Percentiles rank a stretch among this genome's conserved stretches.
Conservation (phyloP, 495 filamentous ascomycete genomes). For the Friedmanniomyces simplex region DNA sequence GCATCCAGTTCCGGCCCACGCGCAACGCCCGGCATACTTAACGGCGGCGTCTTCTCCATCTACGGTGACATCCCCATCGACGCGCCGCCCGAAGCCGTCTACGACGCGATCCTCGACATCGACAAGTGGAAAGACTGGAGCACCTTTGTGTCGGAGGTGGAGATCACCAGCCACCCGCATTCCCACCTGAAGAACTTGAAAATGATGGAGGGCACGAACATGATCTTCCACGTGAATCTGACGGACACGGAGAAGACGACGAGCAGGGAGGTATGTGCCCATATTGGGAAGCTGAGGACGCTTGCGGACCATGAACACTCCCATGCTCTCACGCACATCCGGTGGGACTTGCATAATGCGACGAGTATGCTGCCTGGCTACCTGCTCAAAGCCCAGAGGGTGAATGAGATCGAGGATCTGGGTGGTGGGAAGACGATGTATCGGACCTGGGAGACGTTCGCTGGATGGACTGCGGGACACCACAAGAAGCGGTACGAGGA, state of each 20-base stretch:
- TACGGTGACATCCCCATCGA: slow-evolving; percentile 14
- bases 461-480: slow-evolving; percentile 9
- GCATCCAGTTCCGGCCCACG: slow-evolving; percentile 9
- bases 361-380: slow-evolving; percentile 3
- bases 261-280: slow-evolving; percentile 1
- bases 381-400: slow-evolving; percentile 8
- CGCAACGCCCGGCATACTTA: slow-evolving; percentile 4
- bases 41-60: slow-evolving; percentile 19
- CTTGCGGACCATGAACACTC: background rate
- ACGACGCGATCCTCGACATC: slow-evolving; percentile 15
- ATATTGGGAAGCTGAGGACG: background rate
- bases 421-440: slow-evolving; percentile 14
- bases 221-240: slow-evolving; percentile 14
- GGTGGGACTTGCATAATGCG: slow-evolving; percentile 18
- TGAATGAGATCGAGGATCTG: slow-evolving; percentile 19
- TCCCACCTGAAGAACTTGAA: slow-evolving; percentile 3
- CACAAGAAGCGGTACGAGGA: slow-evolving; percentile 15
- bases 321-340: slow-evolving; percentile 6
- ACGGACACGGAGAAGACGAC: background rate
- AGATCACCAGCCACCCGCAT: slow-evolving; percentile 9
- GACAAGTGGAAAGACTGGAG: slow-evolving; percentile 17
- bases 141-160: slow-evolving; percentile 14
- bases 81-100: slow-evolving; percentile 11
- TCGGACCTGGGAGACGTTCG: slow-evolving; percentile 17
- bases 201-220: slow-evolving; percentile 14